Base-by-base conservation (phyloP, 495 filamentous ascomycete genomes). In the Chaetomium cochliodes region DNA sequence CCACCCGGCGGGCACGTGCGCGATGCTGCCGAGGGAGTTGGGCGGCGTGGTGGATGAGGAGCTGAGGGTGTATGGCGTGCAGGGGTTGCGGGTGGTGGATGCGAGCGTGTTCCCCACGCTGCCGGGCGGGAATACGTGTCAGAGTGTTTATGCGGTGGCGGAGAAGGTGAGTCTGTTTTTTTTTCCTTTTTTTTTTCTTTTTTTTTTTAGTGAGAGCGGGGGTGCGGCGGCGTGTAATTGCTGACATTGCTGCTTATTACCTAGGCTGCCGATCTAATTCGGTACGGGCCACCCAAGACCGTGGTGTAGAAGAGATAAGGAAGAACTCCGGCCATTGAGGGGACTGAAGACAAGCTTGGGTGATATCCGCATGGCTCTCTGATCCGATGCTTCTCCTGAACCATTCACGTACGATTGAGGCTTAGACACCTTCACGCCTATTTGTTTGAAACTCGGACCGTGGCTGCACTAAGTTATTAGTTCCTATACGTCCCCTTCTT, bases 1-100 rank as follows among this genome's bases (percentile, higher is more conserved):
- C 56, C 79, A 83, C 55, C 78, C 78, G 11, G 74, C 73, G 1
- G 75, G 77, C 2, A 79, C 76, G 26, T 73, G 70, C 28, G 67
- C 74, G 6, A 77, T 76, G 85, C 70, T 87, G 73, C 85, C 86
- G 20, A 70, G 74, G 46, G 78, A 81, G 62, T 66, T 81, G 1
- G 84, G 85, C 16, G 86, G 86, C 6, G 79, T 82, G 13, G 80
- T 82, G 25, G 77, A 81, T 58, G 71, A 77, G 68, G 63, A 67
- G 51, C 64, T 81, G 15, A 70, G 62, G 65, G 80, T 82, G 9
- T 81, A 81, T 57, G 79, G 78, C 1, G 70, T 77, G 4, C 52
- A 69, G 57, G 60, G 56, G 12, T 41, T 82, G 46, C 68, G 80
- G 33, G 77, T 81, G 0, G 78, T 81, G 3, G 79, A 82, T 68